phyloP scores from a whole-genome alignment of 495 filamentous ascomycete genomes.

The Penicillium flavigenum region DNA sequence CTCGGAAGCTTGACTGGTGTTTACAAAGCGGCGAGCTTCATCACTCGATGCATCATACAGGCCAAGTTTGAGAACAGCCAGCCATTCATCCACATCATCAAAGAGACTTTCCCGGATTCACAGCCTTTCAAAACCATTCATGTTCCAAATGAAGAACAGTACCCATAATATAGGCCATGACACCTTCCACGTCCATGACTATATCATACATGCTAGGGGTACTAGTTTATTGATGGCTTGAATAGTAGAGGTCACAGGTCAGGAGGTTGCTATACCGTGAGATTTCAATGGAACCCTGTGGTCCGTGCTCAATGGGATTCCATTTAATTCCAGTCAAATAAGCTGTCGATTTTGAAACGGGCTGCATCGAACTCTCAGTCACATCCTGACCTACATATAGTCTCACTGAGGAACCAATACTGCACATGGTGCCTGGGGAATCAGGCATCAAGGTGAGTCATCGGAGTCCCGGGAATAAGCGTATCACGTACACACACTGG shows the following conservation, averaged over 20 bases:
- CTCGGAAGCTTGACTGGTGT: background rate
- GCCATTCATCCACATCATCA: background rate
- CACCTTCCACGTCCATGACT: background rate
- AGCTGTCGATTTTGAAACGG: background rate
- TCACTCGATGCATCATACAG: background rate
- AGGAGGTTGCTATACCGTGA: background rate
- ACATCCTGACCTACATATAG: background rate
- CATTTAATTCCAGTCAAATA: background rate
- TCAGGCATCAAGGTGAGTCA: constrained; percentile 26
- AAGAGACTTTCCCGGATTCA: background rate
- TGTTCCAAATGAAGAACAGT: background rate
- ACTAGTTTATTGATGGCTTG: background rate
- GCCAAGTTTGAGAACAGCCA: background rate
- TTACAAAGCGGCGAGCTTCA: background rate
- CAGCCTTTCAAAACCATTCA: background rate
- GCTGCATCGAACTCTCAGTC: background rate
- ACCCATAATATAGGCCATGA: background rate
- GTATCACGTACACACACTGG: constrained; percentile 3
- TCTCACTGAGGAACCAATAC: background rate
- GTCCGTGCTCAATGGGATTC: background rate
- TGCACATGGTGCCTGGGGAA: background rate
- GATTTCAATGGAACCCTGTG: background rate
- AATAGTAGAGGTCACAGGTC: background rate
- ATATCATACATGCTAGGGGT: background rate
- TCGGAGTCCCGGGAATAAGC: constrained; percentile 27